phyloP scores from a whole-genome alignment of 768 basidiomycete genomes.

The Tricholoma sp. region DNA sequence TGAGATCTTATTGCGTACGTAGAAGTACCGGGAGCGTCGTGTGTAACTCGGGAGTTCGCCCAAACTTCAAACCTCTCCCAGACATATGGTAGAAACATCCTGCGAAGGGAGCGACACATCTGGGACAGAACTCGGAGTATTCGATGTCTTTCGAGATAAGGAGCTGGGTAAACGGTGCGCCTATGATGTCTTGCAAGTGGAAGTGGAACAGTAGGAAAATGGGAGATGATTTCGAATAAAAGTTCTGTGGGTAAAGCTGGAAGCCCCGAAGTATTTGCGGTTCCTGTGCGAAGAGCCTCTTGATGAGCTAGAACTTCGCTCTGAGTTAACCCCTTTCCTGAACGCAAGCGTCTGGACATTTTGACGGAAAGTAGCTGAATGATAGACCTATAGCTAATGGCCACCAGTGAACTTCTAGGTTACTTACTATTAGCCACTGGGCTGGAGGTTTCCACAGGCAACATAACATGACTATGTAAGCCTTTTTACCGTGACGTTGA shows the following conservation, averaged over 20 bases:
- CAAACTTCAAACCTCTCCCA: constrained; percentile 20
- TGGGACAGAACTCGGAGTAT: constrained; percentile 14
- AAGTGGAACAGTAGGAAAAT: constrained; percentile 12
- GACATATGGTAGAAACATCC: constrained; percentile 10
- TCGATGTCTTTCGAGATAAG: constrained; percentile 6
- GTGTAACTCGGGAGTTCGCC: not conserved
- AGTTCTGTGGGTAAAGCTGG: constrained; percentile 19
- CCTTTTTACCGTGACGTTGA: no score
- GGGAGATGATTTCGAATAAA: constrained; percentile 18
- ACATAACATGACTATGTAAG: no score
- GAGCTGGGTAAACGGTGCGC: not conserved
- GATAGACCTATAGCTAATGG: no score
- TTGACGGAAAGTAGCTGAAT: no score
- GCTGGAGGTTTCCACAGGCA: no score
- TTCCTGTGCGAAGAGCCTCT: constrained; percentile 5
- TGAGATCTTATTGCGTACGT: not conserved
- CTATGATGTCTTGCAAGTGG: constrained; percentile 3
- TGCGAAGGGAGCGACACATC: constrained; percentile 15
- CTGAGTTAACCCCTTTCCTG: not conserved
- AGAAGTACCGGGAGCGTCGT: not conserved
- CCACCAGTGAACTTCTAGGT: no score
- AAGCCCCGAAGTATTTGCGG: constrained; percentile 15
- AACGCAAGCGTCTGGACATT: not conserved
- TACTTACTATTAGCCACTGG: no score
- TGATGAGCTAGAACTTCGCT: constrained; percentile 1